These are phyloP conservation scores for Capsicum chinense DNA, from an alignment of 257 asterid genomes.

Conservation along the genomic window DNA sequence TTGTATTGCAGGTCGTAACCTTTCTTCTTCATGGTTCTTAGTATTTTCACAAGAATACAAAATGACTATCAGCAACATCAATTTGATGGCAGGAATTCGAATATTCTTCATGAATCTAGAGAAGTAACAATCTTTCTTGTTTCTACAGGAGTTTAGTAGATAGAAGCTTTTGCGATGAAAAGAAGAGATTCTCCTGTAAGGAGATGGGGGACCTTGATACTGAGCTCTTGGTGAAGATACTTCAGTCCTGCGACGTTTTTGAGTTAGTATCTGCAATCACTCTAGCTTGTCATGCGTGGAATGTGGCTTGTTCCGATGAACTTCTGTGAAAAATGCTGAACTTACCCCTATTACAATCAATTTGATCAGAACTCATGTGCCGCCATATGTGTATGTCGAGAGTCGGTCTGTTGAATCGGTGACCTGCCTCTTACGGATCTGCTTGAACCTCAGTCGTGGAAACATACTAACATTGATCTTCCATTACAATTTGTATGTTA, in stretches of 20 bases:
- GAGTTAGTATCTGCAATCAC: constrained; percentile 63
- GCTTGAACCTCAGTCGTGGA: constrained; percentile 64
- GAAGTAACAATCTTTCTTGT: not conserved
- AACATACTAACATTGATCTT: constrained; percentile 61
- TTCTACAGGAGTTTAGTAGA: not conserved
- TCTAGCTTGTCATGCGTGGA: constrained; percentile 79
- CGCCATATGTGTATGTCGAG: constrained; percentile 79
- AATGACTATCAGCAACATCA: not conserved
- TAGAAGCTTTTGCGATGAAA: constrained; percentile 52
- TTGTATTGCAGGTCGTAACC: not conserved
- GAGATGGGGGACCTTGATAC: constrained; percentile 79
- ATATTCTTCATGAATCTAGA: constrained; percentile 9
- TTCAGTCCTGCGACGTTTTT: constrained; percentile 55
- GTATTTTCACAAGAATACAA: not conserved
- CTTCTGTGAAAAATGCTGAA: constrained; percentile 76
- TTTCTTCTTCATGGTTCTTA: not conserved
- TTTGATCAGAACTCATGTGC: constrained; percentile 67
- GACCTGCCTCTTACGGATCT: constrained; percentile 64
- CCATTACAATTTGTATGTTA: constrained; percentile 66
- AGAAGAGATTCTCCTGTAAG: constrained; percentile 40
- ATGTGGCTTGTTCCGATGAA: constrained; percentile 71
- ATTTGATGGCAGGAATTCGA: not conserved
- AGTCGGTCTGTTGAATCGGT: constrained; percentile 59
- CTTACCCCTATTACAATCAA: constrained; percentile 58
- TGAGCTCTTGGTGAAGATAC: constrained; percentile 66